Evolutionary conservation across 2,329 filamentous ascomycete genomes (phyloP).

Genomic region (Trichoderma semiorbis): DNA sequence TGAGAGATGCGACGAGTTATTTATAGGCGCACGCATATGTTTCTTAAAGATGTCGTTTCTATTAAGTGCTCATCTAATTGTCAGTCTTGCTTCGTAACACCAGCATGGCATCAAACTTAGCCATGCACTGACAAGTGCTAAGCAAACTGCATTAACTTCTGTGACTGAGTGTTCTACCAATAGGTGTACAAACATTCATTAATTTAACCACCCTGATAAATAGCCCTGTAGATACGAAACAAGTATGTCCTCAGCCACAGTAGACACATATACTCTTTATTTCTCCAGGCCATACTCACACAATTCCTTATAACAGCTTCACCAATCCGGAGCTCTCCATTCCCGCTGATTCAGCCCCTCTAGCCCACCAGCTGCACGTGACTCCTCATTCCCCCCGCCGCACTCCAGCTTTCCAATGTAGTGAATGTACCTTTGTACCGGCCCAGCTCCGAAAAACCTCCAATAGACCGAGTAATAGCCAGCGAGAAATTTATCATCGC

Average conservation of each 20-base stretch:
- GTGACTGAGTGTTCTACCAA: neutral
- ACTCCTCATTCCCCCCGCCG: neutral
- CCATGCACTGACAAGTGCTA: neutral
- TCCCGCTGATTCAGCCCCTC: constrained; percentile 9
- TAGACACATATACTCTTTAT: neutral
- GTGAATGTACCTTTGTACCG: neutral
- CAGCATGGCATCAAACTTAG: neutral
- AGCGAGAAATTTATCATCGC: constrained; percentile 48
- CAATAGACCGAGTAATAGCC: constrained; percentile 27
- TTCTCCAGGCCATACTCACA: neutral
- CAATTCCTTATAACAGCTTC: neutral
- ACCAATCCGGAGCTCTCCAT: constrained; percentile 7
- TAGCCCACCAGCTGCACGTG: constrained; percentile 18
- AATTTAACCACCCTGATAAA: neutral
- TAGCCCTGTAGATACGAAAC: neutral
- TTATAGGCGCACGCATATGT: neutral
- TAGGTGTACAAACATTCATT: neutral
- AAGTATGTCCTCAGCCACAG: neutral
- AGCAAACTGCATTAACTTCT: neutral
- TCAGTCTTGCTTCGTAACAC: neutral
- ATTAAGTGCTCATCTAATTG: neutral
- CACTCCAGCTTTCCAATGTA: constrained; percentile 9
- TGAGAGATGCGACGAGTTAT: neutral
- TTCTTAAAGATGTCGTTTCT: neutral
- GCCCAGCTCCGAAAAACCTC: constrained; percentile 28